A percentile compares a stretch with the other conserved stretches of the same genome.
These are phyloP conservation scores for Anacardium occidentale DNA, from an alignment of 345 rosid species.

Conservation along the genomic window DNA sequence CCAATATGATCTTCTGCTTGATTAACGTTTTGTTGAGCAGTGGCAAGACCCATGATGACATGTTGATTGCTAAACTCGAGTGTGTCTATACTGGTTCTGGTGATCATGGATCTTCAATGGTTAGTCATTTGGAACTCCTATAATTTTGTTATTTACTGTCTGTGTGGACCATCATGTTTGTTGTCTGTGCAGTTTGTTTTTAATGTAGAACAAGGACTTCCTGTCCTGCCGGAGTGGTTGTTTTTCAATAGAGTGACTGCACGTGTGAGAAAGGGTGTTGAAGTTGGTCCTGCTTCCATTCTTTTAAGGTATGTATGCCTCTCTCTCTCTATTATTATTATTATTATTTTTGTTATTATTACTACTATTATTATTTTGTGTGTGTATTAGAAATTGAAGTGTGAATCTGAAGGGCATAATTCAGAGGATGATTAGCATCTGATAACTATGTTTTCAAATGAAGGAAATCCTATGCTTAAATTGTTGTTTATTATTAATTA, in stretches of 20 bases:
- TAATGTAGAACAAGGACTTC: slow-evolving; percentile 93
- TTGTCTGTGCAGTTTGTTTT: slow-evolving; percentile 62
- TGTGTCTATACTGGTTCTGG: slow-evolving; percentile 88
- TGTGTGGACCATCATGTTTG: slow-evolving; percentile 19
- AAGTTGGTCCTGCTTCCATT: slow-evolving; percentile 75
- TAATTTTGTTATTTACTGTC: slow-evolving; percentile 13
- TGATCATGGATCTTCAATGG: slow-evolving; percentile 92
- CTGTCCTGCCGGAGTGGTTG: slow-evolving; percentile 81
- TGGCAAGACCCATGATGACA: slow-evolving; percentile 75
- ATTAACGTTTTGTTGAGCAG: slow-evolving; percentile 44
- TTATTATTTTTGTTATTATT: too few relatives aligned
- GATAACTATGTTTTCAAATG: too few relatives aligned
- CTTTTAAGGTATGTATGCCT: slow-evolving; percentile 52
- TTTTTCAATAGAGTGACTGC: slow-evolving; percentile 83
- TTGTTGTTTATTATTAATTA: background rate
- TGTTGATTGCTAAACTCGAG: slow-evolving; percentile 77
- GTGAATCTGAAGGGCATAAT: slow-evolving; percentile 1
- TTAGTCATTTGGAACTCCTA: slow-evolving; percentile 34
- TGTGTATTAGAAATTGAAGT: background rate
- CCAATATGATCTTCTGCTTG: slow-evolving; percentile 15
- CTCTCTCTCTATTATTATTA: background rate
- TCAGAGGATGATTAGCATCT: slow-evolving; percentile 1
- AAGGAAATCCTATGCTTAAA: background rate
- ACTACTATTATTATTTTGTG: background rate
- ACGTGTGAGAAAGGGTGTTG: slow-evolving; percentile 74